Conservation (phyloP, 139 green algal species). For the Tetratostichococcus sp. region DNA sequence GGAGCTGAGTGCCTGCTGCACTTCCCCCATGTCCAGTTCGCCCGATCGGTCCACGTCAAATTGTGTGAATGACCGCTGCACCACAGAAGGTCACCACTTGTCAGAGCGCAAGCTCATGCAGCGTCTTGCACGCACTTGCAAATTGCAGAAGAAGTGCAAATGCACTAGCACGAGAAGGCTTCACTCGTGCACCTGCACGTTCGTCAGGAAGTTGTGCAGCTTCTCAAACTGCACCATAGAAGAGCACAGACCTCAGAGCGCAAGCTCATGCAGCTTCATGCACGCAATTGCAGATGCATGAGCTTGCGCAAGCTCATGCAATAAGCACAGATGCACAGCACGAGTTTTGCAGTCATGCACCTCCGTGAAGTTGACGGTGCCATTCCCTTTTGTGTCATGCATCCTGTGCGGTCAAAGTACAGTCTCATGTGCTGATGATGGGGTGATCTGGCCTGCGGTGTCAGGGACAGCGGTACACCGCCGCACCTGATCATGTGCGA, state of each 20-base stretch:
- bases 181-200: constrained; percentile 31
- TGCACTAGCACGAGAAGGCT: neutral
- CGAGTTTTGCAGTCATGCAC: no score
- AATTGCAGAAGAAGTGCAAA: no score
- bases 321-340: no score
- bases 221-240: constrained; percentile 29
- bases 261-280: no score
- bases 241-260: no score
- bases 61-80: constrained; percentile 21
- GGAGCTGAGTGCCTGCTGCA: constrained; percentile 20
- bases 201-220: constrained; percentile 52
- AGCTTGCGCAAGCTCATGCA: no score
- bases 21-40: constrained; percentile 27
- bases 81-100: no score
- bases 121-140: no score
- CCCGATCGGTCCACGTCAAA: constrained; percentile 30
- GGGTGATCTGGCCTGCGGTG: no score
- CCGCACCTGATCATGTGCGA: constrained; percentile 51
- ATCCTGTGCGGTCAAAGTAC: constrained; percentile 15
- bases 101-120: no score
- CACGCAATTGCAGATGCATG: no score
- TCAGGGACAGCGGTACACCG: no score
- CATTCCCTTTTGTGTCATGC: constrained; percentile 25
- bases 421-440: constrained; percentile 8
- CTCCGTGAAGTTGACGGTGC: constrained; percentile 28